Percentiles rank a stretch among this genome's conserved stretches.
Evolutionary conservation across 1,284 basidiomycete genomes (phyloP).

Genomic region (Moniliella sp.): DNA sequence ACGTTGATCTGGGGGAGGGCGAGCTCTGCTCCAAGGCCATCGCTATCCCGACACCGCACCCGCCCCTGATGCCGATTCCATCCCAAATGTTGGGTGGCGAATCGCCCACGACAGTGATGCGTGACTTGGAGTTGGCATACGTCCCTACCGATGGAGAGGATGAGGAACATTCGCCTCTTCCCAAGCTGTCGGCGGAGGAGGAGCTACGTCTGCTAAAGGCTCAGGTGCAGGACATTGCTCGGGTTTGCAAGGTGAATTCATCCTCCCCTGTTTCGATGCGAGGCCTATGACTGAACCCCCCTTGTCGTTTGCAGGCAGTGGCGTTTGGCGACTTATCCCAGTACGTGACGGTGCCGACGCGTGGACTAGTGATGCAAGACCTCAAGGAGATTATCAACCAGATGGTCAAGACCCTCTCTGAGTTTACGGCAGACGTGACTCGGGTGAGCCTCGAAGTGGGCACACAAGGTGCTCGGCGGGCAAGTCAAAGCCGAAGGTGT

Average conservation of each 20-base stretch:
- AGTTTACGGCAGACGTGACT: conserved; percentile 81
- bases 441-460: conserved; percentile 65
- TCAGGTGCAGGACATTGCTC: conserved; percentile 68
- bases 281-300: too few species aligned
- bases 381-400: conserved; percentile 94
- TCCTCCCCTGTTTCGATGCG: too few species aligned
- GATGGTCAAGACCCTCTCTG: conserved; percentile 65
- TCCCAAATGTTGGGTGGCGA: too few species aligned
- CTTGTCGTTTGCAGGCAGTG: too few species aligned
- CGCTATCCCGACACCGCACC: too few species aligned
- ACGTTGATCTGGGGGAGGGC: too few species aligned
- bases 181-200: conserved; percentile 46
- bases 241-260: conserved; percentile 86
- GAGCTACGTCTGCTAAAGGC: conserved; percentile 62
- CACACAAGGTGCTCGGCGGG: conserved; percentile 35
- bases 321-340: conserved; percentile 78
- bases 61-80: too few species aligned
- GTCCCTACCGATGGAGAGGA: too few species aligned
- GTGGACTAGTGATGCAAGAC: conserved; percentile 87
- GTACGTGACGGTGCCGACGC: conserved; percentile 85
- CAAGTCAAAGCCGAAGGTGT: conserved; percentile 34
- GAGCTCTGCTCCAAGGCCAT: too few species aligned
- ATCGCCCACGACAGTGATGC: too few species aligned
- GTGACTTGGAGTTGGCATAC: too few species aligned
- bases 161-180: too few species aligned